Conservation (phyloP, 257 asterid genomes). For the Cynanchum wilfordii region DNA sequence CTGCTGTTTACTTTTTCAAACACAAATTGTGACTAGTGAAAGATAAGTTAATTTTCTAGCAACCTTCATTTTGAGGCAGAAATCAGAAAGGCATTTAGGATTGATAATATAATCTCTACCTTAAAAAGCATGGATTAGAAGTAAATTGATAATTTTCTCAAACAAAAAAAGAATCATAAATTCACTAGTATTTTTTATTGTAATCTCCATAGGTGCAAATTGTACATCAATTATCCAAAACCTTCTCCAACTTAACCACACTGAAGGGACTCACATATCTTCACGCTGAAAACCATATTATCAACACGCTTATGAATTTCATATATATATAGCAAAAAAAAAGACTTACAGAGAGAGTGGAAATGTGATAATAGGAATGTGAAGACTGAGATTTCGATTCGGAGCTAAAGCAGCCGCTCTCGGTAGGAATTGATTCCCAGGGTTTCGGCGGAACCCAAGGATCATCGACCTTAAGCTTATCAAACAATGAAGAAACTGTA, state of each 20-base stretch:
- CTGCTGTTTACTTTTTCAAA: neutral
- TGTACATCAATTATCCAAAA: neutral
- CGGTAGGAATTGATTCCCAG: slow-evolving; percentile 69
- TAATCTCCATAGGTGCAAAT: neutral
- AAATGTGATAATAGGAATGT: slow-evolving; percentile 37
- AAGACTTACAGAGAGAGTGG: slow-evolving; percentile 56
- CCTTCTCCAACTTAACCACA: neutral
- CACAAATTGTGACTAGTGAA: neutral
- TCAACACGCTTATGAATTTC: neutral
- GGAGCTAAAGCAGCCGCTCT: slow-evolving; percentile 28
- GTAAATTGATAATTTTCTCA: neutral
- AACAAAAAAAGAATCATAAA: neutral
- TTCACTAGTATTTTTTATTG: neutral
- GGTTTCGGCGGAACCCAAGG: slow-evolving; percentile 72
- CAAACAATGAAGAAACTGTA: slow-evolving; percentile 42
- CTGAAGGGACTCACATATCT: neutral
- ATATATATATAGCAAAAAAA: no score
- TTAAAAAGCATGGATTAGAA: no score
- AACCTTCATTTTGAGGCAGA: neutral
- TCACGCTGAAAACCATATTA: neutral
- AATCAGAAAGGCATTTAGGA: neutral
- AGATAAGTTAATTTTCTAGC: neutral
- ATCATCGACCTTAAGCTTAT: slow-evolving; percentile 60
- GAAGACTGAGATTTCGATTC: slow-evolving; percentile 28
- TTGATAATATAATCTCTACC: no score